Percentiles rank a stretch among this genome's conserved stretches.
phyloP scores from a whole-genome alignment of 2,329 filamentous ascomycete species.

The Penicillium rolfsii region DNA sequence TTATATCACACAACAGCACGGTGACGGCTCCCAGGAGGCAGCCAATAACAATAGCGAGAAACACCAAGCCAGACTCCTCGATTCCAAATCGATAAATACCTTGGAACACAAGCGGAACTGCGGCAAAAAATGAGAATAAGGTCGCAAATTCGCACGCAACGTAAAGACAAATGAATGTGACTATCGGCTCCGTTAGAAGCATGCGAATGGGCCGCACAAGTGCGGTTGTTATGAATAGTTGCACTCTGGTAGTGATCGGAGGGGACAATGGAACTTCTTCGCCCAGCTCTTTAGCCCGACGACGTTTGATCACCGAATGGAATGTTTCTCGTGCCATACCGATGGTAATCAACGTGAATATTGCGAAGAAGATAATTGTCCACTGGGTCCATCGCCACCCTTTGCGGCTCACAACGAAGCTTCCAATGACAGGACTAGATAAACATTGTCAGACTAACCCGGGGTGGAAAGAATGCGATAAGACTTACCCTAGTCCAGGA shows the following conservation, averaged over 20 bases:
- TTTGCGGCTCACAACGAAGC: constrained; percentile 26
- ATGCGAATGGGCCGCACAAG: constrained; percentile 30
- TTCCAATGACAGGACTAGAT: constrained; percentile 30
- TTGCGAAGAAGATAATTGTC: constrained; percentile 21
- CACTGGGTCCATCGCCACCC: constrained; percentile 30
- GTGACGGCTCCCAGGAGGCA: constrained; percentile 21
- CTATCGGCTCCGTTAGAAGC: constrained; percentile 32
- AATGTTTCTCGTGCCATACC: constrained; percentile 22
- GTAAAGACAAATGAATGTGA: constrained; percentile 32
- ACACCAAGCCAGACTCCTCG: constrained; percentile 18
- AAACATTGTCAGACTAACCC: too few relatives aligned
- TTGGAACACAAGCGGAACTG: constrained; percentile 15
- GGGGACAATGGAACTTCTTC: constrained; percentile 4
- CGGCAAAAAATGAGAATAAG: constrained; percentile 22
- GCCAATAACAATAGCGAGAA: constrained; percentile 21
- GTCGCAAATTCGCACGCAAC: constrained; percentile 31
- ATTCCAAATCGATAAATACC: constrained; percentile 14
- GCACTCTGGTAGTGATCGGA: constrained; percentile 15
- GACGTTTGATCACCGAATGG: constrained; percentile 22
- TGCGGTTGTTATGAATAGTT: constrained; percentile 25
- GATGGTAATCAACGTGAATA: constrained; percentile 18
- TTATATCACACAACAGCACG: constrained; percentile 20
- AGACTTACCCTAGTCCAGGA: constrained; percentile 25
- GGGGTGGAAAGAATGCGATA: background rate
- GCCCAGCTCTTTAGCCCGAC: constrained; percentile 17